phyloP scores from a whole-genome alignment of 257 asterid species.

The Ilex asprella region DNA sequence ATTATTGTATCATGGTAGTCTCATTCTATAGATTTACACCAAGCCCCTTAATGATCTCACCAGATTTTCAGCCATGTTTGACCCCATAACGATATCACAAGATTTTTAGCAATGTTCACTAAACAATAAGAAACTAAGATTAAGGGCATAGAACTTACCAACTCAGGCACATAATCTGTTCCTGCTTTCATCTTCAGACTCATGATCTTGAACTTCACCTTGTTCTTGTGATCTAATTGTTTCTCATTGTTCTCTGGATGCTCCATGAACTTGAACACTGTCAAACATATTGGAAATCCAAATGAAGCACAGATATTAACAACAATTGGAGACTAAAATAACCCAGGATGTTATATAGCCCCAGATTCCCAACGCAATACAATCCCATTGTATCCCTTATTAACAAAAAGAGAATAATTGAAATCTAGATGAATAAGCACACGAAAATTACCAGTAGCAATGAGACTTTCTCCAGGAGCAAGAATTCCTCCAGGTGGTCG shows the following conservation, averaged over 20 bases:
- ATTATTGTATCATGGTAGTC: no score
- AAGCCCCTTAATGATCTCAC: background rate
- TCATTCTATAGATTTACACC: background rate
- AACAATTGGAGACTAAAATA: background rate
- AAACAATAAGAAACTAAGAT: background rate
- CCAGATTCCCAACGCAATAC: background rate
- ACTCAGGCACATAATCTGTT: conserved; percentile 38
- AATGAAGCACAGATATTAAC: background rate
- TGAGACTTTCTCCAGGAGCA: conserved; percentile 73
- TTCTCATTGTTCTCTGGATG: conserved; percentile 43
- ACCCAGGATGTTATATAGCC: background rate
- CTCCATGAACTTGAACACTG: conserved; percentile 45
- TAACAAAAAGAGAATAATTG: no score
- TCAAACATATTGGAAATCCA: conserved; percentile 3
- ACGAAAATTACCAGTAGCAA: conserved; percentile 65
- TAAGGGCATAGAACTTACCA: conserved; percentile 28
- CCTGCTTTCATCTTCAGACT: conserved; percentile 38
- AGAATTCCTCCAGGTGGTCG: conserved; percentile 92
- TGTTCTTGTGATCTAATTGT: conserved; percentile 34
- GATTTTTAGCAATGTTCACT: background rate
- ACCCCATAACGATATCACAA: background rate
- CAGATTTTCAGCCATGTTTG: no score
- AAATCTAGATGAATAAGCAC: background rate
- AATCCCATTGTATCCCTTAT: no score
- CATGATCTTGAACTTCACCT: conserved; percentile 42